Evolutionary conservation across 1,139 yeast genomes (phyloP), one percentile per base, ranked within the genome.

Genomic region (Hanseniaspora gamundiae): DNA sequence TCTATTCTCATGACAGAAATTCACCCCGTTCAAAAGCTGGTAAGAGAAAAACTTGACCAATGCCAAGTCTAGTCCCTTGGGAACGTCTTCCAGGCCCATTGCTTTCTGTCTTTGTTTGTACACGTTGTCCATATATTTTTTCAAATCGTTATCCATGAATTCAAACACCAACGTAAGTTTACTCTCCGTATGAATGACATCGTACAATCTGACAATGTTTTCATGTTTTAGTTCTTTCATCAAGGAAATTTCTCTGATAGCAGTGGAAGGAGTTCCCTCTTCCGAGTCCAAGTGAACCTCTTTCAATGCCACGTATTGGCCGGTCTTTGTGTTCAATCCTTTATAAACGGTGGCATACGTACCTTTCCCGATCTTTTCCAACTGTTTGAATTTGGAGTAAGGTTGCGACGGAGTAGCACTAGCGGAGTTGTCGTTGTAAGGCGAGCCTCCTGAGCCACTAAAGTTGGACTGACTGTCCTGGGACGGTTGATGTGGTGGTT

Each of bases 241-340:
- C 49, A 91, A 69, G 8, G 97, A 91, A 48, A 91, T 91, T 64
- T 91, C 98, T 54, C 98, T 73, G 51, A 91, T 91, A 8, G 98
- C 98, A 0, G 98, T 91, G 1, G 96, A 87, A 2, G 98, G 98
- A 0, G 97, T 91, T 11, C 98, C 98, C 64, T 91, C 99, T 58
- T 88, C 97, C 19, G 94, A 81, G 60, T 91, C 99, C 51, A 91
- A 70, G 54, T 81, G 86, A 62, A 91, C 93, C 62, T 91, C 98
- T 61, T 91, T 91, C 55, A 91, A 69, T 1, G 98, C 98, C 21
- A 91, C 98, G 43, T 86, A 72, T 28, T 91, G 87, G 5, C 97
- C 97, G 0, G 95, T 82, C 47, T 86, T 76, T 45, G 94, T 76
- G 62, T 91, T 91, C 48, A 95, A 73, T 10, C 97, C 98, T 58